Percentiles rank a stretch among this genome's conserved stretches.
phyloP scores from a whole-genome alignment of 441 rosid genomes.

The Monsonia emarginata region DNA sequence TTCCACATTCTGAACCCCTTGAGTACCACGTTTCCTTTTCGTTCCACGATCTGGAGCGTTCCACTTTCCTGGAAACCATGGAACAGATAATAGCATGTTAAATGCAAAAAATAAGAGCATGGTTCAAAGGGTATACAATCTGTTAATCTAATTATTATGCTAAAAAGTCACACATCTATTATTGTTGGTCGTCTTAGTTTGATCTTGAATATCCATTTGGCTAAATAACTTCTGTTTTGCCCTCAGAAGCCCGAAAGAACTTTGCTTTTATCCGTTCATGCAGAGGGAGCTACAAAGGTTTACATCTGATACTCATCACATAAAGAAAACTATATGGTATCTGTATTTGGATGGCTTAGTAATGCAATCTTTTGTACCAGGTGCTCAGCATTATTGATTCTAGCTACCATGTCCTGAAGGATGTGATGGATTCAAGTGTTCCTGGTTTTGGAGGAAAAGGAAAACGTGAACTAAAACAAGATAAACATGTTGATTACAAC shows the following conservation, averaged over 20 bases:
- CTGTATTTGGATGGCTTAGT: conserved; percentile 6
- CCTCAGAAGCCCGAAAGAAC: conserved; percentile 86
- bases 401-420: conserved; percentile 55
- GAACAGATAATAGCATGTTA: not conserved
- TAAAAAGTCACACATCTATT: too few relatives aligned
- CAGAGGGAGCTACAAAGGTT: conserved; percentile 96
- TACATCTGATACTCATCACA: conserved; percentile 13
- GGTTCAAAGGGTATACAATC: not conserved
- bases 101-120: not conserved
- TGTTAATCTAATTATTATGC: not conserved
- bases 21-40: too few relatives aligned
- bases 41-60: too few relatives aligned
- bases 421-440: conserved; percentile 30
- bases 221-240: not conserved
- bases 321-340: conserved; percentile 12
- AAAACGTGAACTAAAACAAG: conserved; percentile 44
- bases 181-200: too few relatives aligned
- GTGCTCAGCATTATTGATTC: conserved; percentile 80
- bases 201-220: not conserved
- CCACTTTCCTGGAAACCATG: too few relatives aligned
- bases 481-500: conserved; percentile 41
- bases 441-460: conserved; percentile 32
- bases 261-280: conserved; percentile 52
- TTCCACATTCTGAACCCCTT: too few relatives aligned
- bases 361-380: conserved; percentile 33